phyloP scores from a whole-genome alignment of 352 stramenopile species.

The Globisporangium megalacanthum region DNA sequence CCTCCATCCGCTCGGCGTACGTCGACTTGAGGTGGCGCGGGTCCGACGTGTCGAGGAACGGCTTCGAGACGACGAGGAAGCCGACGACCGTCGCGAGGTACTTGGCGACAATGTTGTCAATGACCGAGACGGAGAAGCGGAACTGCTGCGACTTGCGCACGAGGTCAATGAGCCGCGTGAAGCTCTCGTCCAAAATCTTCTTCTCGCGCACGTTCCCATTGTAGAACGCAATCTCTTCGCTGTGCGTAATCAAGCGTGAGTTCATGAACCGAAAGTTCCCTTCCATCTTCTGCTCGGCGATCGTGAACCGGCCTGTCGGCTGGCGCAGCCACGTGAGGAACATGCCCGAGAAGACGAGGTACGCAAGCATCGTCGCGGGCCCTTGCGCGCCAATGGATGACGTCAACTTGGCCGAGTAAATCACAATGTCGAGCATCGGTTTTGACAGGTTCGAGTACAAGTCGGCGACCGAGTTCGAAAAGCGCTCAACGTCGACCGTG shows the following conservation, averaged over 20 bases:
- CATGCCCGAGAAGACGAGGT: slow-evolving; percentile 60
- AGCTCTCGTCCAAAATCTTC: slow-evolving; percentile 66
- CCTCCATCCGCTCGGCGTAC: slow-evolving; percentile 78
- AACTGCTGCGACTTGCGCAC: slow-evolving; percentile 79
- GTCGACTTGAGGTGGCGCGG: slow-evolving; percentile 46
- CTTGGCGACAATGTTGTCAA: slow-evolving; percentile 87
- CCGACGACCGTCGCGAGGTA: slow-evolving; percentile 83
- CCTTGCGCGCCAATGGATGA: slow-evolving; percentile 69
- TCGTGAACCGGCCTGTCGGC: slow-evolving; percentile 73
- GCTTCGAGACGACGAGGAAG: slow-evolving; percentile 69
- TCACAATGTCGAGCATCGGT: slow-evolving; percentile 74
- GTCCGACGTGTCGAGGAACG: slow-evolving; percentile 60
- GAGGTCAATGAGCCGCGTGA: slow-evolving; percentile 53
- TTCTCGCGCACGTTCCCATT: slow-evolving; percentile 86
- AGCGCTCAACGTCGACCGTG: slow-evolving; percentile 83
- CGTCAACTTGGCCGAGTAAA: slow-evolving; percentile 68
- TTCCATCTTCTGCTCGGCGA: slow-evolving; percentile 78
- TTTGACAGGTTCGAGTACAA: slow-evolving; percentile 89
- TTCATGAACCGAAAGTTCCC: slow-evolving; percentile 87
- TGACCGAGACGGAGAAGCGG: slow-evolving; percentile 72
- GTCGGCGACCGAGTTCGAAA: slow-evolving; percentile 75
- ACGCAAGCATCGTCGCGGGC: slow-evolving; percentile 59
- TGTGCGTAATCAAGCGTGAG: slow-evolving; percentile 83
- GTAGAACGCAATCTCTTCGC: slow-evolving; percentile 90
- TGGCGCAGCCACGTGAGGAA: slow-evolving; percentile 72